Evolutionary conservation across 1,284 basidiomycete species (phyloP).

Genomic region (Tylopilus orsonianus): DNA sequence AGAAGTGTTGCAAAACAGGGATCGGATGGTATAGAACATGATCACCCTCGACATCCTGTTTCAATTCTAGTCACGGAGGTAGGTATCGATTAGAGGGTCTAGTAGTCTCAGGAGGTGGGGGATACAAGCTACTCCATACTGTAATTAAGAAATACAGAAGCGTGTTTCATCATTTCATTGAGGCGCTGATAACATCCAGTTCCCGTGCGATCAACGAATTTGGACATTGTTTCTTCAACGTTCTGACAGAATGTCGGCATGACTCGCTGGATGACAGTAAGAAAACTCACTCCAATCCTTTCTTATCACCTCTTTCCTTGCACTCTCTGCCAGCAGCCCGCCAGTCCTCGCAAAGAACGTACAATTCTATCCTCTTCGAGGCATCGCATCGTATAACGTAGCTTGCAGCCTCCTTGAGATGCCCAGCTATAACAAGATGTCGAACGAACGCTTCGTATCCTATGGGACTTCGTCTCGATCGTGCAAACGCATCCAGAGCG

Average conservation of each 20-base stretch:
- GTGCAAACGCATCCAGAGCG: conserved; percentile 79
- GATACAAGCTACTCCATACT: no score
- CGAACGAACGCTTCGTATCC: conserved; percentile 94
- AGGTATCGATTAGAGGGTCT: no score
- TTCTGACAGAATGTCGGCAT: conserved; percentile 41
- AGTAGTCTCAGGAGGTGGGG: no score
- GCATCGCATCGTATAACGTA: conserved; percentile 85
- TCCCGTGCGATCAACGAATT: conserved; percentile 79
- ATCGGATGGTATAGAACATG: no score
- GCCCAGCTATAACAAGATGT: conserved; percentile 71
- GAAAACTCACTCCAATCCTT: conserved; percentile 72
- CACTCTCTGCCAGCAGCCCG: conserved; percentile 82
- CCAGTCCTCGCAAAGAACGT: conserved; percentile 88
- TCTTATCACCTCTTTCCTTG: conserved; percentile 82
- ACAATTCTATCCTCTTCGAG: conserved; percentile 80
- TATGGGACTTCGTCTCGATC: conserved; percentile 87
- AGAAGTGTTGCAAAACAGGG: no score
- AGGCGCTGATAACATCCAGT: conserved; percentile 64
- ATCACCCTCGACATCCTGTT: no score
- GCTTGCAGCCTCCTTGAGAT: conserved; percentile 67
- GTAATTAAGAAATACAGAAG: no score
- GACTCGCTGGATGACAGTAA: conserved; percentile 4
- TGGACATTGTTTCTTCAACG: conserved; percentile 68
- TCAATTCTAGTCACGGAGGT: no score
- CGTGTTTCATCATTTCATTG: conserved; percentile 54